These are phyloP conservation scores for Colletotrichum endophyticum DNA, from an alignment of 2,329 filamentous ascomycete species.

Conservation along the genomic window DNA sequence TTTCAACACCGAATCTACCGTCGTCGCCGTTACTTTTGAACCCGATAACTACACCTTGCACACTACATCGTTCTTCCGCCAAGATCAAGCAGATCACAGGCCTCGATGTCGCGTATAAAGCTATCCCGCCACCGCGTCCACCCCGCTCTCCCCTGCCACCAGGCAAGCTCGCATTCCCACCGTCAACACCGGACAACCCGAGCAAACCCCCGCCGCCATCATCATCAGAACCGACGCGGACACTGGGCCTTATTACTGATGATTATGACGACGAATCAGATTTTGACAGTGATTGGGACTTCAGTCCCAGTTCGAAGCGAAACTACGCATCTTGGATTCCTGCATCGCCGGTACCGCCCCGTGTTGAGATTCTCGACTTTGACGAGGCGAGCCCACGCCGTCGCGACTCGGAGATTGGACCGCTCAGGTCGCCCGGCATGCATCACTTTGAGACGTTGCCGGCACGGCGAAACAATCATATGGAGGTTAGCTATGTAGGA, in stretches of 20 bases:
- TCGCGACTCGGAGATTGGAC: constrained; percentile 17
- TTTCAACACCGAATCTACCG: background rate
- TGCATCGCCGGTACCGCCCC: constrained; percentile 16
- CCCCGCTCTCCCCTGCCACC: background rate
- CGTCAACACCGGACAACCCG: background rate
- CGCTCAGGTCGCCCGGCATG: constrained; percentile 15
- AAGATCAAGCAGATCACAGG: constrained; percentile 50
- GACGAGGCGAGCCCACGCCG: constrained; percentile 14
- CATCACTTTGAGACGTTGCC: constrained; percentile 23
- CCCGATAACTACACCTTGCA: constrained; percentile 13
- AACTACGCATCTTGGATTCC: constrained; percentile 14
- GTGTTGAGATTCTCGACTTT: constrained; percentile 3
- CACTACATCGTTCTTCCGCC: constrained; percentile 34
- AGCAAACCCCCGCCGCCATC: background rate
- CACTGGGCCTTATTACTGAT: constrained; percentile 11
- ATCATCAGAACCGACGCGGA: constrained; percentile 14
- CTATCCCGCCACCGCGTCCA: background rate
- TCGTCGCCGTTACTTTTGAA: background rate
- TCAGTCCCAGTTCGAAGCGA: constrained; percentile 5
- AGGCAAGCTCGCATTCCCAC: background rate
- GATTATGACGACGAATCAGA: constrained; percentile 10
- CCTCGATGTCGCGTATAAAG: constrained; percentile 33
- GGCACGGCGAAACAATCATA: constrained; percentile 20
- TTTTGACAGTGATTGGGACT: constrained; percentile 14
- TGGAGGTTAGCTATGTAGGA: constrained; percentile 17